phyloP scores from a whole-genome alignment of 495 filamentous ascomycete genomes.

The Tuber umbilicatum region DNA sequence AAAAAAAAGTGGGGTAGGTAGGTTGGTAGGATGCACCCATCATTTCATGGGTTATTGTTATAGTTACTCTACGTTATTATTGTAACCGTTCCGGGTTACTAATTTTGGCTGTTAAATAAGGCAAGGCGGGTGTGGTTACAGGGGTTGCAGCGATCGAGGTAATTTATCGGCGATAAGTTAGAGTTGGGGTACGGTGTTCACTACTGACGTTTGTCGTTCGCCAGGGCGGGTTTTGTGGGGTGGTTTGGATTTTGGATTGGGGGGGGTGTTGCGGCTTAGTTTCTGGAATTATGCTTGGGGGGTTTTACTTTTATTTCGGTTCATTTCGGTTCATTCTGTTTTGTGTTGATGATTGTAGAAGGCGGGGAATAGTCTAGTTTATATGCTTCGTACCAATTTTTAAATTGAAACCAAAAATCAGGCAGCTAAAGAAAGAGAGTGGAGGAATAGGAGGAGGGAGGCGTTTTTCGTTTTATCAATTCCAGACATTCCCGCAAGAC shows the following conservation, averaged over 20 bases:
- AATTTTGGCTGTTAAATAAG: conserved; percentile 8
- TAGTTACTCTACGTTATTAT: not conserved
- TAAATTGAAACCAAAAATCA: not conserved
- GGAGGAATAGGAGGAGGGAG: not conserved
- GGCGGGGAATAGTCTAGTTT: not conserved
- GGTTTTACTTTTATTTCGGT: not conserved
- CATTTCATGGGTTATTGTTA: not conserved
- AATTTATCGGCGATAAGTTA: conserved; percentile 5
- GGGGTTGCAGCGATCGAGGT: not conserved
- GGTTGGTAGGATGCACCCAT: not conserved
- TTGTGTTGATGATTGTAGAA: not conserved
- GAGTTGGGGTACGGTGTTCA: conserved; percentile 1
- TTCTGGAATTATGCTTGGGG: not conserved
- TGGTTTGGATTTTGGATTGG: conserved; percentile 31
- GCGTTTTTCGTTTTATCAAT: not conserved
- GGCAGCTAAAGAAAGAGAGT: not conserved
- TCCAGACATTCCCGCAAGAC: conserved; percentile 2
- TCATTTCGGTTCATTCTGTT: not conserved
- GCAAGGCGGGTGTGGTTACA: conserved; percentile 15
- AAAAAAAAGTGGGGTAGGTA: not conserved
- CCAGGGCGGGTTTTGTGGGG: conserved; percentile 15
- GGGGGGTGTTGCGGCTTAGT: not conserved
- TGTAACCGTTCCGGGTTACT: conserved; percentile 2
- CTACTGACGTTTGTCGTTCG: not conserved
- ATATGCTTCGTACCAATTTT: not conserved